A percentile compares a stretch with the other conserved stretches of the same genome.
These are phyloP conservation scores for Lentinula lateritia DNA, from an alignment of 768 basidiomycete genomes.

Conservation along the genomic window DNA sequence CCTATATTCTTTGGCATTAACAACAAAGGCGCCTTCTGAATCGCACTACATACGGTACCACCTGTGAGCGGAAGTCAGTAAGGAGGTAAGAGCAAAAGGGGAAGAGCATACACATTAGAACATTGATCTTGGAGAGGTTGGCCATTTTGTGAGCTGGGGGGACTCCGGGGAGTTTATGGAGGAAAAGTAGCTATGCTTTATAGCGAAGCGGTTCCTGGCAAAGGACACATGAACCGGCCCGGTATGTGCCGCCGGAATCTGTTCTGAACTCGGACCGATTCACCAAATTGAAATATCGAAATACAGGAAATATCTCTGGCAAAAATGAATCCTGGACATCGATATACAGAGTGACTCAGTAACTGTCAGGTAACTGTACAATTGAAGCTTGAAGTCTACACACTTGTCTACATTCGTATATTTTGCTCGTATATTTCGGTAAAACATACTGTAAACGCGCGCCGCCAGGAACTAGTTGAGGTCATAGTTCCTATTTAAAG, in stretches of 20 bases:
- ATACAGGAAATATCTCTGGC: too few species aligned
- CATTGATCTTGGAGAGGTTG: conserved; percentile 50
- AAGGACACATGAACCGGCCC: background rate
- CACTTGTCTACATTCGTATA: too few species aligned
- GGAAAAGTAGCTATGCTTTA: background rate
- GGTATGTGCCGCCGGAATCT: background rate
- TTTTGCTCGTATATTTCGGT: too few species aligned
- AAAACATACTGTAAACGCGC: too few species aligned
- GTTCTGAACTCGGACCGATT: background rate
- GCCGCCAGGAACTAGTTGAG: background rate
- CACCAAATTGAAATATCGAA: too few species aligned
- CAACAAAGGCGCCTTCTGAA: background rate
- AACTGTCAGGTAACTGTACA: too few species aligned
- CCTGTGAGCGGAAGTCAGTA: conserved; percentile 19
- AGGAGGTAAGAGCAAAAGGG: background rate
- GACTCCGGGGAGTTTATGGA: background rate
- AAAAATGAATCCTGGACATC: too few species aligned
- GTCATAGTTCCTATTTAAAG: background rate
- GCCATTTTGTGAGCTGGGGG: background rate
- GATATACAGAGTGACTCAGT: background rate
- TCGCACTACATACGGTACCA: conserved; percentile 26
- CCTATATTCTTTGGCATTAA: conserved; percentile 27
- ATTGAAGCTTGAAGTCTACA: too few species aligned
- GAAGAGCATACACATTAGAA: conserved; percentile 65
- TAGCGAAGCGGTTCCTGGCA: background rate